phyloP scores from a whole-genome alignment of 2,329 filamentous ascomycete genomes.

The Diplodia mutila region DNA sequence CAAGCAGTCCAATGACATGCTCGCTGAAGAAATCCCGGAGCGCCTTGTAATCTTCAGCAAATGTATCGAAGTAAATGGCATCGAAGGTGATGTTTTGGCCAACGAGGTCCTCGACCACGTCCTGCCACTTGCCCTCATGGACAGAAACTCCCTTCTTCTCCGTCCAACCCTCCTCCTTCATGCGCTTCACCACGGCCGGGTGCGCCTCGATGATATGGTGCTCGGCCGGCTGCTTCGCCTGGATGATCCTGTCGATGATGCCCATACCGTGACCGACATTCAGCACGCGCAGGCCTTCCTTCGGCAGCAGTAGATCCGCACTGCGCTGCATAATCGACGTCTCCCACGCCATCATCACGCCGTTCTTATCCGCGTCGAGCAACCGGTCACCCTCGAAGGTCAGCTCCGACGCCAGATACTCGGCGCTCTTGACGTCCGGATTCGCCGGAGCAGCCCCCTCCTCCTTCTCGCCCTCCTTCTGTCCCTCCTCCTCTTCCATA shows the following conservation, averaged over 20 bases:
- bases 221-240: constrained; percentile 47
- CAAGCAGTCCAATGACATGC: constrained; percentile 77
- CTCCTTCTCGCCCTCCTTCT: constrained; percentile 45
- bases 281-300: constrained; percentile 49
- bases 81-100: constrained; percentile 50
- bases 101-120: constrained; percentile 51
- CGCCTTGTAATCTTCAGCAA: constrained; percentile 89
- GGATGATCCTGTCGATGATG: constrained; percentile 54
- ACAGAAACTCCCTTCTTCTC: constrained; percentile 54
- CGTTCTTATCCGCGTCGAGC: constrained; percentile 54
- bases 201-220: constrained; percentile 59
- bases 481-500: neutral
- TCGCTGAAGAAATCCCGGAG: constrained; percentile 88
- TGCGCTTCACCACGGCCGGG: constrained; percentile 50
- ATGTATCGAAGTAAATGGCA: constrained; percentile 91
- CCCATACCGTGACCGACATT: constrained; percentile 58
- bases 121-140: constrained; percentile 56
- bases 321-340: constrained; percentile 53
- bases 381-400: constrained; percentile 53
- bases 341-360: constrained; percentile 60
- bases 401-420: constrained; percentile 52
- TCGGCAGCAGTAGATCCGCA: constrained; percentile 47
- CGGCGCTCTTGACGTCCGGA: constrained; percentile 36
- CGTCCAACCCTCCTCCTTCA: constrained; percentile 53
- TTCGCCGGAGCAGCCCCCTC: constrained; percentile 38